Base-by-base conservation (phyloP, 2,329 filamentous ascomycete species). In the Huntiella omanensis region DNA sequence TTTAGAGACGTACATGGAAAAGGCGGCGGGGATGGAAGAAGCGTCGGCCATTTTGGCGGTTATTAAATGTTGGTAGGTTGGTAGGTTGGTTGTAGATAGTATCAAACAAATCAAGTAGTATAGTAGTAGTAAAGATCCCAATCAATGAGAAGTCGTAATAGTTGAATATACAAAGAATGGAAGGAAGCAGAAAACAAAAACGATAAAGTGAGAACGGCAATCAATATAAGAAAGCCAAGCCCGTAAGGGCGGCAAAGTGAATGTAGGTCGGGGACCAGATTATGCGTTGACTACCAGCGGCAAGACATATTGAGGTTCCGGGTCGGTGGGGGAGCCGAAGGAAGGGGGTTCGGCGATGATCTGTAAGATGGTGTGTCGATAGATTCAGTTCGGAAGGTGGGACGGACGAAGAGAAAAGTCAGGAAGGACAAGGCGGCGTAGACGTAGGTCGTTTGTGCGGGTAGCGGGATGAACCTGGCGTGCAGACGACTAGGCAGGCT, bases 1-100 rank as follows among this genome's bases (percentile, higher is more conserved):
- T 69, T 73, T 72, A 56, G 49, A 52, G 50, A 53, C 51, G 47
- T 50, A 33, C 46, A 46, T 42, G 32, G 39, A 45, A 39, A 49
- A 47, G 44, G 51, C 51, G 47, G 52, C 45, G 22, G 22, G 22
- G 3, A 28, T 28, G 22, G 22, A 28, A 28, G 22, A 2, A 28
- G 15, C 34, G 12, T 36, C 12, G 12, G 12, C 12, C 12, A n/a
- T n/a, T 12, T 36, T n/a, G 12, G 34, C 11, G 4, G 34, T 11
- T n/a, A 16, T 36, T n/a, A 16, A 36, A 16, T 10, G 15, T 36
- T n/a, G 15, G 28, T n/a, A 47, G 35, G 12, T 12, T 41, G 46
- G 43, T 39, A 5, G 8, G 13, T 15, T 40, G 13, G 38, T 40
- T 6, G n/a, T 40, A 40, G 16, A n/a, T 19, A n/a, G 12, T 45